Conservation (phyloP, 495 filamentous ascomycete genomes). For the Penicillium desertorum region DNA sequence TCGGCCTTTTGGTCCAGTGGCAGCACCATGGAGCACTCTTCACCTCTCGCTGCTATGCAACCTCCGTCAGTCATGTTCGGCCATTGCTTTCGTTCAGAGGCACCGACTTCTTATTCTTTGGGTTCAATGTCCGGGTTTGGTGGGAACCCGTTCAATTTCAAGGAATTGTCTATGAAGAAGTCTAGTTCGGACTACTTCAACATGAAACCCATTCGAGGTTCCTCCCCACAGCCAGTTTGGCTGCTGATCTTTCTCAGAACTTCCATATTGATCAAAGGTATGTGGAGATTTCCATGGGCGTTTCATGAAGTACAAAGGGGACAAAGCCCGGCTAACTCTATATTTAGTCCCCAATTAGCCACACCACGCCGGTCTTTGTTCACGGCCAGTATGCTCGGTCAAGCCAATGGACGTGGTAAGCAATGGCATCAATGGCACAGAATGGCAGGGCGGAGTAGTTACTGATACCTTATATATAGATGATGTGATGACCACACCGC, state of each 20-base stretch:
- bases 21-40: slow-evolving; percentile 79
- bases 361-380: slow-evolving; percentile 94
- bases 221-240: slow-evolving; percentile 89
- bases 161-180: slow-evolving; percentile 69
- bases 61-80: slow-evolving; percentile 64
- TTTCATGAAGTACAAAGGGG: slow-evolving; percentile 6
- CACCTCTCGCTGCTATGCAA: slow-evolving; percentile 92
- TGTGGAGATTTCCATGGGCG: slow-evolving; percentile 16
- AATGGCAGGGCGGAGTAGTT: slow-evolving; percentile 9
- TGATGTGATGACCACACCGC: slow-evolving; percentile 79
- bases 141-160: slow-evolving; percentile 68
- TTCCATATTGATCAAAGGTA: slow-evolving; percentile 93
- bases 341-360: slow-evolving; percentile 77
- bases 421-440: slow-evolving; percentile 3
- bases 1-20: slow-evolving; percentile 12
- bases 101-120: slow-evolving; percentile 47
- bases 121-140: slow-evolving; percentile 56
- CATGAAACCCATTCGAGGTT: slow-evolving; percentile 71
- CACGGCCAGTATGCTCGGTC: slow-evolving; percentile 70
- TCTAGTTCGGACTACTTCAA: slow-evolving; percentile 69
- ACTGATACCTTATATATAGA: slow-evolving; percentile 31
- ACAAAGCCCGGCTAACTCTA: slow-evolving; percentile 29
- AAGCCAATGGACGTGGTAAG: slow-evolving; percentile 71
- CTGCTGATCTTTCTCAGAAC: slow-evolving; percentile 93
- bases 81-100: slow-evolving; percentile 55